Base-by-base conservation (phyloP, 2,329 filamentous ascomycete genomes). In the Fusarium buxicola region DNA sequence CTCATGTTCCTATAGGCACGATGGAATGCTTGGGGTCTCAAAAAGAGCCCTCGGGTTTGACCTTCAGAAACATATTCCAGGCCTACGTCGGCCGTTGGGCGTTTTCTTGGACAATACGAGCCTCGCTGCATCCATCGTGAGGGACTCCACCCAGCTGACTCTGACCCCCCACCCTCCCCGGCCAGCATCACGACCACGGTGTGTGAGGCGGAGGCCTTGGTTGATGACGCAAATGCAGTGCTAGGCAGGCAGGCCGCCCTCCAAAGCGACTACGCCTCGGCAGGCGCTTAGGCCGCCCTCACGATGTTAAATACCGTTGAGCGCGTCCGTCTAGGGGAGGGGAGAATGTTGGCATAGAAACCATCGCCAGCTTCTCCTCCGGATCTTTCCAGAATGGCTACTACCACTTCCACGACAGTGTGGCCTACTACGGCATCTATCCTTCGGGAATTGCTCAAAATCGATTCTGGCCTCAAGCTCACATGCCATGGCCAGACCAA, bases 341-440 rank as follows among this genome's bases (percentile, higher is more conserved):
- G 12, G 12, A 30, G 18, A 9, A n/a, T 55, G 56, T 62, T 64
- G 61, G 65, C 58, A 46, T 51, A 68, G 50, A 58, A 60, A 65
- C 63, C 32, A 54, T 35, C 43, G n/a, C 30, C 24, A 34, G 16
- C 38, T 34, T 40, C 38, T 44, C 16, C 24, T 35, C 41, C 30
- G 13, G 21, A 7, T 30, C 28, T 46, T n/a, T 40, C 24, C 49
- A 55, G n/a, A 28, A 65, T 65, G 63, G 36, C 34, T 34, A 24
- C 18, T 44, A 27, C 44, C 15, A 27, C 39, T 38, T 31, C 35
- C 12, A 8, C 21, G 6, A 21, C 34, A 49, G 35, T 15, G 16
- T 65, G 63, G 63, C 63, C 63, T 16, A n/a, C 32, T 18, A 60
- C 54, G 15, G 27, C n/a, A 18, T 34, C 28, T 7, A 27, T 46